A percentile compares a stretch with the other conserved stretches of the same genome.
phyloP scores from a whole-genome alignment of 192 early-diverging fungal genomes.

The Coemansia sp. region DNA sequence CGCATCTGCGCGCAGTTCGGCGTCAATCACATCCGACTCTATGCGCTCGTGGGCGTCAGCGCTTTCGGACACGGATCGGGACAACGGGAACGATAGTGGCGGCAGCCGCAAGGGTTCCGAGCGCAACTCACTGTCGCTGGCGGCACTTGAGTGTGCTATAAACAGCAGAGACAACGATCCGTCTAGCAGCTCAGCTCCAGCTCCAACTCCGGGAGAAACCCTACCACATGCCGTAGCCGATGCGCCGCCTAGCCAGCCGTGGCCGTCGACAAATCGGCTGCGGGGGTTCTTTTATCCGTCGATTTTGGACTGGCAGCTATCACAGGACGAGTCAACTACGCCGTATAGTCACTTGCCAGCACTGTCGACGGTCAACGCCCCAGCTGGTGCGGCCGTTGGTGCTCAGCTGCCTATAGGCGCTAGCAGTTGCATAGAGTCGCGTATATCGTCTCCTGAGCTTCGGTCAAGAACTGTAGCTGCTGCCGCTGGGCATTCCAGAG shows the following conservation, averaged over 20 bases:
- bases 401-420: not conserved
- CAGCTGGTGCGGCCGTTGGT: not conserved
- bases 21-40: conserved; percentile 29
- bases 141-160: not conserved
- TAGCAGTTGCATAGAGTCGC: no score
- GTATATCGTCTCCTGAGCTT: no score
- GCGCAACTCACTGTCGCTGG: conserved; percentile 10
- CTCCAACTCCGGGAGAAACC: no score
- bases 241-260: conserved; percentile 7
- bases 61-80: conserved; percentile 20
- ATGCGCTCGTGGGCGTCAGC: conserved; percentile 37
- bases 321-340: conserved; percentile 20
- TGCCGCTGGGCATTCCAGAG: no score
- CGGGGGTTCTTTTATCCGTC: conserved; percentile 25
- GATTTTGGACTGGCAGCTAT: conserved; percentile 33
- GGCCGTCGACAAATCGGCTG: not conserved
- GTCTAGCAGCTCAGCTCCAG: no score
- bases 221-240: no score
- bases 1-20: conserved; percentile 41
- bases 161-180: not conserved
- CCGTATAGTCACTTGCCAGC: conserved; percentile 13
- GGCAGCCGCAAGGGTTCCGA: not conserved
- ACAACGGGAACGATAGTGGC: conserved; percentile 13
- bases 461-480: no score
- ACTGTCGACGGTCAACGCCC: conserved; percentile 6